These are phyloP conservation scores for Tetracentron sinense DNA, from an alignment of 164 flowering plant species.

Conservation along the genomic window DNA sequence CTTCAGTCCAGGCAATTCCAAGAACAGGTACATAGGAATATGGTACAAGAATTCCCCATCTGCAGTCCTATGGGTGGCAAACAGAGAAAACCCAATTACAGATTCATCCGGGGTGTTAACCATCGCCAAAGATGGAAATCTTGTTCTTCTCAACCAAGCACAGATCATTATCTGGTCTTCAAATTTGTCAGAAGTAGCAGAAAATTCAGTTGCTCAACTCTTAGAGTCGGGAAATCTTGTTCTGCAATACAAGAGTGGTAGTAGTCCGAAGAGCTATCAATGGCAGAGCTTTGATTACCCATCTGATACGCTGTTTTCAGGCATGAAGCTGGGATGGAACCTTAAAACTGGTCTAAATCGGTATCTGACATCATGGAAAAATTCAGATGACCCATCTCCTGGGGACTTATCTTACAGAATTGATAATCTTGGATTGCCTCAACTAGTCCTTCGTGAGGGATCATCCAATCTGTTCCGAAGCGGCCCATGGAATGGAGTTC, in stretches of 20 bases:
- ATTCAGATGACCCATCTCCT: neutral
- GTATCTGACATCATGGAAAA: neutral
- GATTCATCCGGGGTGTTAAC: too few relatives aligned
- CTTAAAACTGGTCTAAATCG: neutral
- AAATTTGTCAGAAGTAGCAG: neutral
- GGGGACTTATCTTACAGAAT: neutral
- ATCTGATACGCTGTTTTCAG: neutral
- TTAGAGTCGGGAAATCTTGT: conserved; percentile 14
- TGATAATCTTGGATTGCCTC: neutral
- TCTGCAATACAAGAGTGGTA: neutral
- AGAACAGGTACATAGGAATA: too few relatives aligned
- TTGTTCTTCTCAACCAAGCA: neutral
- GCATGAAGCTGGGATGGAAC: conserved; percentile 6
- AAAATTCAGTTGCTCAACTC: neutral
- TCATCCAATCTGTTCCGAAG: neutral
- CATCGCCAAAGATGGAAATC: too few relatives aligned
- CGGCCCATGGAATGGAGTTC: neutral
- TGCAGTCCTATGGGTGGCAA: too few relatives aligned
- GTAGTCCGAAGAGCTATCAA: too few relatives aligned
- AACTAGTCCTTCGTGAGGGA: neutral
- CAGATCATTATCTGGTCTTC: neutral
- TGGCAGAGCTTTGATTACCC: conserved; percentile 21
- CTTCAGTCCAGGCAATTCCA: too few relatives aligned
- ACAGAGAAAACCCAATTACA: too few relatives aligned
- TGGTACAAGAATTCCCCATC: too few relatives aligned